Evolutionary conservation across 2,329 filamentous ascomycete species (phyloP).

Genomic region (Xylariaceae sp.): DNA sequence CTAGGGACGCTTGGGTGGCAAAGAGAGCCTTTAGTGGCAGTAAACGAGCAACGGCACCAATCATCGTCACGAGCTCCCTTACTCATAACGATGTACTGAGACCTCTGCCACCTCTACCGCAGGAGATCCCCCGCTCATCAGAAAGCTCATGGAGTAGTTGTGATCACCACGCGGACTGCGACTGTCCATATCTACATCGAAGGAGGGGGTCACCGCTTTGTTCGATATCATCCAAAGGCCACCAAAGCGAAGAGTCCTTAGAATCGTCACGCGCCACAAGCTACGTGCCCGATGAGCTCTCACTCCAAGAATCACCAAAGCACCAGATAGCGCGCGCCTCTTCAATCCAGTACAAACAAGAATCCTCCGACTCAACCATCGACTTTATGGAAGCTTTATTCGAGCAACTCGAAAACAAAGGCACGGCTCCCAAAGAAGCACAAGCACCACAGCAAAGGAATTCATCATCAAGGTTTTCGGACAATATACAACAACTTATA

Average conservation of each 20-base stretch:
- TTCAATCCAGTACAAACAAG: constrained; percentile 4
- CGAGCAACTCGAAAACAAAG: constrained; percentile 23
- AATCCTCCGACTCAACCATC: constrained; percentile 16
- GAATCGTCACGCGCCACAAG: constrained; percentile 21
- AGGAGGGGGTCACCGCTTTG: constrained; percentile 31
- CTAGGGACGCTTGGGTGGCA: constrained; percentile 18
- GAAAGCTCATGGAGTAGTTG: constrained; percentile 43
- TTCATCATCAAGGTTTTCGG: constrained; percentile 23
- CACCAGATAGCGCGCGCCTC: constrained; percentile 8
- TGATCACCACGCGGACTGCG: constrained; percentile 29
- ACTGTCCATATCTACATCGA: constrained; percentile 23
- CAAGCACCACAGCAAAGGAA: constrained; percentile 4
- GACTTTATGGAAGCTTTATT: constrained; percentile 27
- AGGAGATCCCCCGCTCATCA: constrained; percentile 35
- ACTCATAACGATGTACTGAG: constrained; percentile 35
- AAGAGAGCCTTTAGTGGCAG: constrained; percentile 24
- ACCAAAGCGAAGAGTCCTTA: constrained; percentile 18
- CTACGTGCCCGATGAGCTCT: constrained; percentile 23
- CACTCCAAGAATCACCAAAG: constrained; percentile 16
- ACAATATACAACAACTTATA: constrained; percentile 42
- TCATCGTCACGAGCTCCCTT: constrained; percentile 34
- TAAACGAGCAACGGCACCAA: constrained; percentile 31
- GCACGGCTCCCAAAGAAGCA: constrained; percentile 9
- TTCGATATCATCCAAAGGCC: constrained; percentile 22
- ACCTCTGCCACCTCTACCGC: constrained; percentile 34